These are phyloP conservation scores for Emericellopsis terricola DNA, from an alignment of 495 filamentous ascomycete genomes.

Conservation along the genomic window DNA sequence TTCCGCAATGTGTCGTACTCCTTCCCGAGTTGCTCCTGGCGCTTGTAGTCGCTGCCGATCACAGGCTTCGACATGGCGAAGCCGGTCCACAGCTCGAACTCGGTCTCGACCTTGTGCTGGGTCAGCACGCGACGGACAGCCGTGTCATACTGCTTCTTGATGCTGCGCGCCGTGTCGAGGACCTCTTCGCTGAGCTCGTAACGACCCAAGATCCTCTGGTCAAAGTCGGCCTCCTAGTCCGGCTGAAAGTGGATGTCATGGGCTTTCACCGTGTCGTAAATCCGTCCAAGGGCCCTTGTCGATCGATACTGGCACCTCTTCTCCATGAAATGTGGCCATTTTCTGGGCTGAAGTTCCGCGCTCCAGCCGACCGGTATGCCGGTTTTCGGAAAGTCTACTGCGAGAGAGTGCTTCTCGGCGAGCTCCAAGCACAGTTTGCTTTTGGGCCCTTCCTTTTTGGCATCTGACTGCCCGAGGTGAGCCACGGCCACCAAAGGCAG, in stretches of 20 bases:
- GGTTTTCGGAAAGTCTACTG: conserved; percentile 90
- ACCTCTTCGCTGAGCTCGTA: conserved; percentile 34
- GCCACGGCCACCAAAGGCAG: conserved; percentile 65
- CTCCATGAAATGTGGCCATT: conserved; percentile 89
- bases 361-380: conserved; percentile 55
- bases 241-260: conserved; percentile 47
- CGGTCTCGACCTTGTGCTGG: conserved; percentile 68
- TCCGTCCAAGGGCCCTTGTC: conserved; percentile 52
- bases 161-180: conserved; percentile 35
- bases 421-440: conserved; percentile 45
- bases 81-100: conserved; percentile 80
- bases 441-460: conserved; percentile 35
- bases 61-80: conserved; percentile 60
- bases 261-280: conserved; percentile 47
- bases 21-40: conserved; percentile 61
- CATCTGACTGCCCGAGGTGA: conserved; percentile 64
- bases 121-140: conserved; percentile 66
- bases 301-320: conserved; percentile 51
- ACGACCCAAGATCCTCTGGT: conserved; percentile 52
- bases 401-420: conserved; percentile 69
- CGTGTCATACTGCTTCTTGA: conserved; percentile 66
- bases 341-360: conserved; percentile 33
- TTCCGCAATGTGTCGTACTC: conserved; percentile 46
- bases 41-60: conserved; percentile 57
- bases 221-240: conserved; percentile 50